Evolutionary conservation across 2,329 filamentous ascomycete genomes (phyloP).

Genomic region (Rutstroemia sp.): DNA sequence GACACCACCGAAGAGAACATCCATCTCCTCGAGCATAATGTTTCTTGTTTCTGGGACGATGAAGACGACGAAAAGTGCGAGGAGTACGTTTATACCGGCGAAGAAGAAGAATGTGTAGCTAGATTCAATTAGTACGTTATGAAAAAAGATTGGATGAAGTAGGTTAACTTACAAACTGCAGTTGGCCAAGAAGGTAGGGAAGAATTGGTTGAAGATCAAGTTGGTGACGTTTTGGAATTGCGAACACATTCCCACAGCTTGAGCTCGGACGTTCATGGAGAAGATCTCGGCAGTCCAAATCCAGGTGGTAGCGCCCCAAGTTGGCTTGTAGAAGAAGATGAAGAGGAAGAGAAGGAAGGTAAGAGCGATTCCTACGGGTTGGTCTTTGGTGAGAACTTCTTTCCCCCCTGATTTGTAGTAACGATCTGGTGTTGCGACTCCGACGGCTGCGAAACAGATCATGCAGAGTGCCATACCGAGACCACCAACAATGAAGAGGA

Average conservation of each 20-base stretch:
- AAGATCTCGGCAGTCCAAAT: constrained; percentile 66
- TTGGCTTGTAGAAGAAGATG: constrained; percentile 62
- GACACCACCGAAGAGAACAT: constrained; percentile 41
- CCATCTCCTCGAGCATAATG: constrained; percentile 47
- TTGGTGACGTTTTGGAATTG: constrained; percentile 59
- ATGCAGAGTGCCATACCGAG: constrained; percentile 64
- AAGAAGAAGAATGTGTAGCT: constrained; percentile 42
- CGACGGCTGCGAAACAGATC: constrained; percentile 54
- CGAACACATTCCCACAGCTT: constrained; percentile 60
- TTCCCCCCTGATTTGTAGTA: constrained; percentile 26
- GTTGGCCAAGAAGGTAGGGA: constrained; percentile 58
- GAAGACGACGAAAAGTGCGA: constrained; percentile 43
- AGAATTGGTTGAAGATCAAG: constrained; percentile 62
- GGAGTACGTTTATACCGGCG: constrained; percentile 39
- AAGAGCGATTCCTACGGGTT: constrained; percentile 58
- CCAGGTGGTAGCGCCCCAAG: constrained; percentile 64
- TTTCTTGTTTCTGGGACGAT: constrained; percentile 49
- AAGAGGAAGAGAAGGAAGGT: constrained; percentile 62
- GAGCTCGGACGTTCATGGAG: constrained; percentile 64
- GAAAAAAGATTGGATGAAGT: background rate
- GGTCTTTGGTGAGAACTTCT: constrained; percentile 43
- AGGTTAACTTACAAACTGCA: constrained; percentile 31
- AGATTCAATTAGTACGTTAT: background rate
- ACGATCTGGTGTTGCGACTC: constrained; percentile 44
- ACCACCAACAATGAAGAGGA: constrained; percentile 61